Evolutionary conservation across 768 basidiomycete species (phyloP), one percentile per base, ranked within the genome.

Genomic region (Xanthoconium stramineum): DNA sequence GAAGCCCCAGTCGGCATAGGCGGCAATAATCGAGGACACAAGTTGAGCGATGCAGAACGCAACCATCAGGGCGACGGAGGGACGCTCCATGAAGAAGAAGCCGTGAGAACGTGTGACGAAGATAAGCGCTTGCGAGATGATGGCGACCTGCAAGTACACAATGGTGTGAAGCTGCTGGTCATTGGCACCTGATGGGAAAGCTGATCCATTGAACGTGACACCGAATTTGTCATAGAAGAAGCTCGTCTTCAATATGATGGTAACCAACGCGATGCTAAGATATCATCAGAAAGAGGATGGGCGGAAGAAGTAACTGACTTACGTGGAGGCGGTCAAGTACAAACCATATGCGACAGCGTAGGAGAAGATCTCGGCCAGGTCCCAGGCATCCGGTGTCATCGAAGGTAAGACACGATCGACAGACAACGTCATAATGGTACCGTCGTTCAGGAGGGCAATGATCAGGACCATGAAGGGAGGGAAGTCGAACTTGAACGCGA

Each of bases 381-480:
- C 94, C 96, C 96, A 98, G 64, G 86, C 86, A 72, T 98, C 95
- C 4, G 96, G 96, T 14, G 89, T 88, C 75, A 79, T 86, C 37
- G 92, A 94, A 20, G 96, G 96, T 63, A 98, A 75, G 53, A 98
- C 96, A 69, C 96, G 91, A 74, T 98, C 96, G 42, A 96, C 88
- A 6, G 90, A 92, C 55, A 98, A 81, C 8, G 96, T 98, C 94
- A 98, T 97, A 82, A 98, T 98, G 60, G 96, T 98, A 70, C 96
- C 96, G 70, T 98, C 96, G 74, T 98, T 98, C 64, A 97, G 78
- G 37, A 98, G 82, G 56, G 96, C 96, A 62, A 98, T 94, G 74
- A 98, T 92, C 72, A 98, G 89, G 64, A 98, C 86, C 96, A 98
- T 98, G 85, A 98, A 98, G 13, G 96, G 94, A 62, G 96, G 96